These are phyloP conservation scores for Aureobasidium lini DNA, from an alignment of 2,329 filamentous ascomycete species.

Conservation along the genomic window DNA sequence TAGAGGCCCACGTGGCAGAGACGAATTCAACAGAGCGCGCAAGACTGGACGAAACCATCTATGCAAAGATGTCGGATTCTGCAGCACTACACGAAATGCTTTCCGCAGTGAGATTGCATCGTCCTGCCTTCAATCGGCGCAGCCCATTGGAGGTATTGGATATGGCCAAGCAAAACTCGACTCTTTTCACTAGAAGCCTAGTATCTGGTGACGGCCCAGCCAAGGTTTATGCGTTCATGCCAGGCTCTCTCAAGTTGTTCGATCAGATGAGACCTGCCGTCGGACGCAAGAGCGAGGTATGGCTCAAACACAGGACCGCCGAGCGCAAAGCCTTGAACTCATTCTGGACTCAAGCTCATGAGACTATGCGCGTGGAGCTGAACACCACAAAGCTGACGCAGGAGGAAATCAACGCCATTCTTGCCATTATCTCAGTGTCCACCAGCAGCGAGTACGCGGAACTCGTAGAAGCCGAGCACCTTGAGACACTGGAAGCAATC, in stretches of 20 bases:
- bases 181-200: background rate
- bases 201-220: background rate
- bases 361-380: background rate
- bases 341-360: background rate
- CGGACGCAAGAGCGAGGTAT: background rate
- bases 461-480: background rate
- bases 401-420: background rate
- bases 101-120: background rate
- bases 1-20: background rate
- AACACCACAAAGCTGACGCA: background rate
- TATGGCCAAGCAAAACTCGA: background rate
- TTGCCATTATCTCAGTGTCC: background rate
- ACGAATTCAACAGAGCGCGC: background rate
- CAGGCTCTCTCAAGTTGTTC: background rate
- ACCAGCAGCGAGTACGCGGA: background rate
- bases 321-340: background rate
- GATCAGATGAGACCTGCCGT: background rate
- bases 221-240: background rate
- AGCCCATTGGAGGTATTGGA: background rate
- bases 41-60: background rate
- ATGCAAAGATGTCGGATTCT: background rate
- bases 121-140: background rate
- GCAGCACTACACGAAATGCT: constrained; percentile 6
- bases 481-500: background rate
- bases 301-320: background rate